Percentiles rank a stretch among this genome's conserved stretches.
These are phyloP conservation scores for Ceriops tagal DNA, from an alignment of 345 rosid species.

Conservation along the genomic window DNA sequence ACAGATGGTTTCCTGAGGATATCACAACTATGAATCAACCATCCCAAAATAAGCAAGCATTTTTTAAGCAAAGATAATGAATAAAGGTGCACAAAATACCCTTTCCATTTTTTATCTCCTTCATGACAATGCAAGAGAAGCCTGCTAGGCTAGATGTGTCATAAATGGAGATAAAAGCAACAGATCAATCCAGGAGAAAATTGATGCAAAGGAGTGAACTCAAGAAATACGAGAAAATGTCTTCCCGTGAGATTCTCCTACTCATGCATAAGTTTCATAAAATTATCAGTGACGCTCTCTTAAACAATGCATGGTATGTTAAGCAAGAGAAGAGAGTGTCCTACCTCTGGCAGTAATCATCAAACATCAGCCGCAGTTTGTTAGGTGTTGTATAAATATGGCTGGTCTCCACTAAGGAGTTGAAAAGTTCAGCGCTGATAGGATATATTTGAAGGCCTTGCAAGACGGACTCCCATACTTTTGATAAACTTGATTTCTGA, in stretches of 20 bases:
- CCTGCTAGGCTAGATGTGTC: background rate
- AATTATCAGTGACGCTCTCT: background rate
- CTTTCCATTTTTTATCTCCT: background rate
- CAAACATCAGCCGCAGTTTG: constrained; percentile 64
- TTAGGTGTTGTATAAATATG: constrained; percentile 72
- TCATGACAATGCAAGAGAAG: background rate
- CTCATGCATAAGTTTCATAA: too few relatives aligned
- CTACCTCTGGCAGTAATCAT: constrained; percentile 67
- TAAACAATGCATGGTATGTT: background rate
- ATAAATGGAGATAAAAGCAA: background rate
- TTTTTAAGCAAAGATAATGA: background rate
- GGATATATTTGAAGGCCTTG: constrained; percentile 82
- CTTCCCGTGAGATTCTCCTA: too few relatives aligned
- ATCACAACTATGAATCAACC: constrained; percentile 12
- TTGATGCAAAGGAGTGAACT: too few relatives aligned
- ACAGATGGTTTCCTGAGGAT: constrained; percentile 65
- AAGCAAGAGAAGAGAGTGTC: background rate
- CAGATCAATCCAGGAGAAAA: background rate
- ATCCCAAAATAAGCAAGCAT: background rate
- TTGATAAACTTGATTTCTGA: constrained; percentile 48
- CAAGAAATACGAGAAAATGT: too few relatives aligned
- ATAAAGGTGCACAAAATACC: background rate
- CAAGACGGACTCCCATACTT: constrained; percentile 65
- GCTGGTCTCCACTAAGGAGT: constrained; percentile 59
- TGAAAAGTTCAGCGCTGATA: constrained; percentile 58